Evolutionary conservation across 805 yeast species (phyloP), one percentile per base, ranked within the genome.

Genomic region (Cyberlindnera japonica): DNA sequence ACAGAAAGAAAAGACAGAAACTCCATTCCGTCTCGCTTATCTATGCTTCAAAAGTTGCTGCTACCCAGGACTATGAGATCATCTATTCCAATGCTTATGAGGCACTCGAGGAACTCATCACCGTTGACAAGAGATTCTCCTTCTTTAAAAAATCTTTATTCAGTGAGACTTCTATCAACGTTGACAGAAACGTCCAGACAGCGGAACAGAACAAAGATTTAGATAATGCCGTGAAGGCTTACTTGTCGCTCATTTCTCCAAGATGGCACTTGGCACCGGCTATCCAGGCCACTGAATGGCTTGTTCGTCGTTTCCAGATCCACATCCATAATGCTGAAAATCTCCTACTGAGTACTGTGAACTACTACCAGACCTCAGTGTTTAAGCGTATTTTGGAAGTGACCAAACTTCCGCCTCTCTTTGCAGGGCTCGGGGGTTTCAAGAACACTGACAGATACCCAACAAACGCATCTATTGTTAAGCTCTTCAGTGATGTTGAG

Each of bases 31-130:
- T 87, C 28, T 93, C 99, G 35, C 75, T 93, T 49, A 74, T 93
- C 20, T 90, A 83, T 61, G 95, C 87, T 31, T 73, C 96, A 9
- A 79, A 82, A 53, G 80, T 79, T 45, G 99, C 99, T 14, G 86
- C 95, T n/a, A 76, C 90, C 25, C 98, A 93, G 67, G 99, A 93
- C 61, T 90, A 77, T 55, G 96, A 89, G 51, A 71, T 82, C 33
- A 79, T 93, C 43, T 84, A 73, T 56, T 75, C 80, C 38, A 76
- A 76, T 41, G 83, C 93, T 3, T 54, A 75, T 6, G 93, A 84
- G 41, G 95, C 95, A 0, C 69, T 90, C 33, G 79, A 76, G 22
- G 90, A 85, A 51, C 68, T 93, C 38, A 75, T 74, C 33, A 67
- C 74, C 15, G 62, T 91, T 21, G 97, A 93, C 55, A 69, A 75